Base-by-base conservation (phyloP, 2,329 filamentous ascomycete genomes). In the Helotiales sp. region DNA sequence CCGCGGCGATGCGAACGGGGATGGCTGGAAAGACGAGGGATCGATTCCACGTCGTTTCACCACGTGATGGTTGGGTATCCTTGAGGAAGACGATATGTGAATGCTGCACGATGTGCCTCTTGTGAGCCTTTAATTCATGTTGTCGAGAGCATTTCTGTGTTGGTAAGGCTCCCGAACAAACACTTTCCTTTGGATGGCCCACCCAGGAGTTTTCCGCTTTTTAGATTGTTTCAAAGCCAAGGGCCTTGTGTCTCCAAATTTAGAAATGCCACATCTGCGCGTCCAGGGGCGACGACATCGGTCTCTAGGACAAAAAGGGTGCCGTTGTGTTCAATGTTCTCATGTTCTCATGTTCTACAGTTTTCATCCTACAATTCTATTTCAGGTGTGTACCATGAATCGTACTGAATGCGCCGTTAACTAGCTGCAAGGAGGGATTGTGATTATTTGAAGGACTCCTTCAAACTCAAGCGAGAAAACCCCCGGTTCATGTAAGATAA, bases 1-100 rank as follows among this genome's bases (percentile, higher is more conserved):
- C 63, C 63, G 62, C 64, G 58, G 52, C 49, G 27, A 47, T 53
- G 51, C 51, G 51, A 31, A 48, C 17, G 27, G 24, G 25, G 44
- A 48, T 2, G 46, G 46, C n/a, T 34, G 31, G 25, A 22, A 27
- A 48, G 25, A 48, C 31, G 46, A 33, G 17, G 46, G 4, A 9
- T 34, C 9, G n/a, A 17, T 31, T 48, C 27, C 15, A 22, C 12
- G 13, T 17, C 10, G 4, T 8, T 9, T 22, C 31, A 13, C 6
- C 46, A 48, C 46, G 50, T 46, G 42, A 34, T 49, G 22, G 27
- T 44, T 44, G 22, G 15, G 40, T 15, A 44, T 44, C 19, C 40
- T 44, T 24, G 40, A 44, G 22, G 40, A 24, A 25, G 40, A 44
- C 10, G 40, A 44, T 25, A 44, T 44, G 40, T 44, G 40, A 9